Percentiles rank a stretch among this genome's conserved stretches.
Evolutionary conservation across 108 stramenopile genomes (phyloP).

Genomic region (Fragilariopsis cylindrus): DNA sequence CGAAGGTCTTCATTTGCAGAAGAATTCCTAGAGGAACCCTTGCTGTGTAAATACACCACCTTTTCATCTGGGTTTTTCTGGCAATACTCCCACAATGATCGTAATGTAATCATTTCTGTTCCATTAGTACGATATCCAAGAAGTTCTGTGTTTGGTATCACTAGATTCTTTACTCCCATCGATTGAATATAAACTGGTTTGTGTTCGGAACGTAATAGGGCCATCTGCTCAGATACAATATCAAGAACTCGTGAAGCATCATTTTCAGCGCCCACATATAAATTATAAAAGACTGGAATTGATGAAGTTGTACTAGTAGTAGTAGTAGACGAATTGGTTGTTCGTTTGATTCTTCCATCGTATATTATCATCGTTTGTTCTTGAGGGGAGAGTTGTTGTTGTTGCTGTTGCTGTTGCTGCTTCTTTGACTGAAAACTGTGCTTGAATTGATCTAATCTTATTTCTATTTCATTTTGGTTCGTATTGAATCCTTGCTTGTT

Average conservation of each 20-base stretch:
- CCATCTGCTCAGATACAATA: constrained; percentile 3
- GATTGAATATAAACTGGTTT: constrained; percentile 6
- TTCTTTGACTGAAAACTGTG: too few relatives aligned
- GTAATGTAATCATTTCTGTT: constrained; percentile 9
- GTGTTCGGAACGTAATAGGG: not conserved
- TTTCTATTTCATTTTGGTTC: too few relatives aligned
- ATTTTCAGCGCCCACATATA: not conserved
- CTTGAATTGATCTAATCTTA: too few relatives aligned
- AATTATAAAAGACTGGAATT: constrained; percentile 19
- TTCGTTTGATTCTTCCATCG: too few relatives aligned
- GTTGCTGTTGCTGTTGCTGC: too few relatives aligned
- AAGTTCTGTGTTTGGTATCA: not conserved
- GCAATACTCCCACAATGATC: constrained; percentile 14
- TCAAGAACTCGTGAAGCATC: not conserved
- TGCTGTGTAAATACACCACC: constrained; percentile 23
- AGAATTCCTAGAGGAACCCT: constrained; percentile 11
- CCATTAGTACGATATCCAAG: not conserved
- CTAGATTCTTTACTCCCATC: not conserved
- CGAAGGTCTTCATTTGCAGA: not conserved
- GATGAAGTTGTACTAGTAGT: not conserved
- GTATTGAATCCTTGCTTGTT: too few relatives aligned
- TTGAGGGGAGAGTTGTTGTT: too few relatives aligned
- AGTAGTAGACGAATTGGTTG: too few relatives aligned
- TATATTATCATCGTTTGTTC: too few relatives aligned
- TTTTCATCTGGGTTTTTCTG: not conserved